Evolutionary conservation across 176 grass and related monocot genomes (phyloP).

Genomic region (Saccharum officinarum): DNA sequence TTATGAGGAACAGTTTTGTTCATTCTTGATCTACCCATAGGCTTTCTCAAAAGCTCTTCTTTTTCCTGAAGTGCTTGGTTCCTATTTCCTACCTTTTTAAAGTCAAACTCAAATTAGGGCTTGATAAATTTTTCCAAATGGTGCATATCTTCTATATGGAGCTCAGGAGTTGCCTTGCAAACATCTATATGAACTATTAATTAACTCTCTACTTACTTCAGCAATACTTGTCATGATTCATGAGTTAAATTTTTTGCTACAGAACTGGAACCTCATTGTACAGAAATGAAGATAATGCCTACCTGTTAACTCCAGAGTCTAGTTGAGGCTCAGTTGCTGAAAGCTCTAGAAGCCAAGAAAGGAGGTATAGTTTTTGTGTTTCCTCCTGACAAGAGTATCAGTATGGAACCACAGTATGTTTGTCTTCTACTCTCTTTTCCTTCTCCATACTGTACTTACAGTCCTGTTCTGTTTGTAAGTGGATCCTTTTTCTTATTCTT

Average conservation of each 20-base stretch:
- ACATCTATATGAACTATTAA: constrained; percentile 19
- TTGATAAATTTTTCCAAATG: background rate
- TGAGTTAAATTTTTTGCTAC: constrained; percentile 23
- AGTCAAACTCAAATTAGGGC: constrained; percentile 18
- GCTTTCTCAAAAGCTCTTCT: constrained; percentile 22
- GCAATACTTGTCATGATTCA: background rate
- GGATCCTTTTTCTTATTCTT: background rate
- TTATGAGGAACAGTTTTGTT: constrained; percentile 9
- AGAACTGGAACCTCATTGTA: constrained; percentile 25
- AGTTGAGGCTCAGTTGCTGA: constrained; percentile 18
- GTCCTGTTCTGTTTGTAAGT: constrained; percentile 23
- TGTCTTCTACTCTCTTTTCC: constrained; percentile 14
- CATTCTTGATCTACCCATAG: constrained; percentile 15
- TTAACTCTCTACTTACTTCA: background rate
- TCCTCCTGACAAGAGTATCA: constrained; percentile 1
- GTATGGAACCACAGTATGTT: constrained; percentile 31
- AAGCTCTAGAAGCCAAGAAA: constrained; percentile 33
- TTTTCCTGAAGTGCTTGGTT: constrained; percentile 33
- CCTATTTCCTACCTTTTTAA: constrained; percentile 16
- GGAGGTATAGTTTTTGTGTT: constrained; percentile 23
- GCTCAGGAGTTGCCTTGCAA: background rate
- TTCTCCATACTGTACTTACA: constrained; percentile 28
- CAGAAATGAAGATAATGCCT: constrained; percentile 21
- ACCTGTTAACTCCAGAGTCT: constrained; percentile 22
- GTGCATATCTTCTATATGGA: constrained; percentile 4